Conservation (phyloP, 2,329 filamentous ascomycete genomes). For the Magnaporthiopsis poae region DNA sequence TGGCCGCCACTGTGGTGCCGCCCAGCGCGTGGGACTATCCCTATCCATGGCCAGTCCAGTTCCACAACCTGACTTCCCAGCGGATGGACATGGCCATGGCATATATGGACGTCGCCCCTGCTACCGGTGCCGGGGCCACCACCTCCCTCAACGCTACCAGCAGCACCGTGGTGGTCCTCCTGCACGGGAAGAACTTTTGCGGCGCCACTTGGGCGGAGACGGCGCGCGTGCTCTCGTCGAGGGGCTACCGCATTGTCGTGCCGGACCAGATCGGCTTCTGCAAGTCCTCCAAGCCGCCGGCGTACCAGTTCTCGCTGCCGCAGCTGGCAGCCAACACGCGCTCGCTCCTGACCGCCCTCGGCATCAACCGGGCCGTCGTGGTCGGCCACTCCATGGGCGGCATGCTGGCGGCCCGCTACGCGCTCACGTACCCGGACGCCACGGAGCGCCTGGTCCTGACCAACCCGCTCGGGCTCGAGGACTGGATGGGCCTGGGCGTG, state of each 20-base stretch:
- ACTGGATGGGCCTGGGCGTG: conserved; percentile 40
- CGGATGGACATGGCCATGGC: conserved; percentile 41
- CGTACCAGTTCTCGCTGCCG: conserved; percentile 43
- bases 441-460: conserved; percentile 37
- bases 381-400: conserved; percentile 47
- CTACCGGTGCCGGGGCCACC: conserved; percentile 17
- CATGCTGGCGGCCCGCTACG: conserved; percentile 43
- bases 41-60: conserved; percentile 40
- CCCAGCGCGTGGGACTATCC: conserved; percentile 27
- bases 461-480: conserved; percentile 44
- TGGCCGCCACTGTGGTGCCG: neutral
- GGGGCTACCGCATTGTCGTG: conserved; percentile 42
- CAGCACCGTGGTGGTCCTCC: conserved; percentile 36
- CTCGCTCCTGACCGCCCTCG: conserved; percentile 33
- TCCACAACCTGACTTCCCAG: conserved; percentile 39
- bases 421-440: conserved; percentile 37
- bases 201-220: conserved; percentile 42
- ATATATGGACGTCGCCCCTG: conserved; percentile 42
- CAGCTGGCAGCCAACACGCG: conserved; percentile 43
- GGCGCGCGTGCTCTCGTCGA: conserved; percentile 28
- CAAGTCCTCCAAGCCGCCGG: conserved; percentile 42
- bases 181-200: conserved; percentile 50
- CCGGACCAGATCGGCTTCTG: conserved; percentile 49
- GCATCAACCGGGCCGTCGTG: conserved; percentile 33
- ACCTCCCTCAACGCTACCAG: conserved; percentile 11